Conservation (phyloP, 106 monocot species). For the Dioscorea zingiberensis region DNA sequence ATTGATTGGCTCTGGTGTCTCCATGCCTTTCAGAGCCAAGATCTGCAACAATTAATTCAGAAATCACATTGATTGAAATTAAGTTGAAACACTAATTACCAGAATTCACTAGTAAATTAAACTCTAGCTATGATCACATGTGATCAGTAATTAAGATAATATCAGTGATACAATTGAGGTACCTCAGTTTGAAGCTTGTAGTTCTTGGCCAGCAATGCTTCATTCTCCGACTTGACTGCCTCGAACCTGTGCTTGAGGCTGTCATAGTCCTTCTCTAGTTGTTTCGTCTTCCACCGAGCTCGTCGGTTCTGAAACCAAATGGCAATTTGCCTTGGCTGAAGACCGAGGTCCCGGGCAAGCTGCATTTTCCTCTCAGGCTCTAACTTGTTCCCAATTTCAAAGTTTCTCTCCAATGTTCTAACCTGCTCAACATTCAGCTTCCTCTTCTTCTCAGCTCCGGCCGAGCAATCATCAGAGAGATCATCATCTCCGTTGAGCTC, state of each 20-base stretch:
- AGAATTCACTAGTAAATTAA: too few species aligned
- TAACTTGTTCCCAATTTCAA: slow-evolving; percentile 48
- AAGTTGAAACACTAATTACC: too few species aligned
- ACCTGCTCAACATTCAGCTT: slow-evolving; percentile 65
- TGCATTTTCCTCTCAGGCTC: slow-evolving; percentile 64
- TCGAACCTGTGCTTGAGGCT: slow-evolving; percentile 33
- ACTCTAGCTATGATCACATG: too few species aligned
- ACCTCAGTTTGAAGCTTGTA: slow-evolving; percentile 50
- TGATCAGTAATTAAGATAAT: not conserved
- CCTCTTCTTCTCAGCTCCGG: slow-evolving; percentile 50
- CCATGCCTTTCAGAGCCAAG: slow-evolving; percentile 28
- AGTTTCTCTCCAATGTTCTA: slow-evolving; percentile 40
- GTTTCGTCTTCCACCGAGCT: slow-evolving; percentile 66
- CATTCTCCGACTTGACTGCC: slow-evolving; percentile 24
- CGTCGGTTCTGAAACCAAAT: slow-evolving; percentile 65
- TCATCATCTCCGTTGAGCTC: slow-evolving; percentile 59
- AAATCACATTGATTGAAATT: too few species aligned
- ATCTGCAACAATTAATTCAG: slow-evolving; percentile 17
- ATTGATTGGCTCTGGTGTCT: slow-evolving; percentile 35
- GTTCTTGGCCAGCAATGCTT: slow-evolving; percentile 30
- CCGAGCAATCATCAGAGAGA: slow-evolving; percentile 55
- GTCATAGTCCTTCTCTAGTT: slow-evolving; percentile 56
- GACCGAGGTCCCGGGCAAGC: slow-evolving; percentile 37
- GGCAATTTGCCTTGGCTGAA: slow-evolving; percentile 59
- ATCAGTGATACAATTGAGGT: not conserved